Evolutionary conservation across 208 protist species (phyloP).

Genomic region (Phytomonas serpens): DNA sequence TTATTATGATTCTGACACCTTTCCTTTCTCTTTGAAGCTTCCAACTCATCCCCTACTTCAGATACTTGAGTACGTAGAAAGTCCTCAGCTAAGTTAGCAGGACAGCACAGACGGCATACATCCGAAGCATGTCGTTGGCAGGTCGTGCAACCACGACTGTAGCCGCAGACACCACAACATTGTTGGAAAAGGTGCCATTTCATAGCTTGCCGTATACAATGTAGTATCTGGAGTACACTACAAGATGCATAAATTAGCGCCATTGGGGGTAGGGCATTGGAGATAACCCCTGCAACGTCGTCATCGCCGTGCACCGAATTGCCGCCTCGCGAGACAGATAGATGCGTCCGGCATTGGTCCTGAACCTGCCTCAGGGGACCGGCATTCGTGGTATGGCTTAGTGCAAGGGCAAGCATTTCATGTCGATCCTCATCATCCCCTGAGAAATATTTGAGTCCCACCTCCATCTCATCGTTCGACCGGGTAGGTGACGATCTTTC

Average conservation of each 20-base stretch:
- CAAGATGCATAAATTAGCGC: not conserved
- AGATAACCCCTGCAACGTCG: not conserved
- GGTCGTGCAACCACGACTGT: slow-evolving; percentile 20
- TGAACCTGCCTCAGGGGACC: not conserved
- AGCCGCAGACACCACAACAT: slow-evolving; percentile 5
- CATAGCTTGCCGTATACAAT: not conserved
- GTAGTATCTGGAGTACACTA: not conserved
- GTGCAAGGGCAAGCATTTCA: not conserved
- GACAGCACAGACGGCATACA: slow-evolving; percentile 27
- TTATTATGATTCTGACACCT: not conserved
- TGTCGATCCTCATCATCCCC: not conserved
- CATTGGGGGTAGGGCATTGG: not conserved
- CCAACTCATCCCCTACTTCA: not conserved
- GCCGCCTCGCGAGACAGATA: not conserved
- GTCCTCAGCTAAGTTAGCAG: slow-evolving; percentile 4
- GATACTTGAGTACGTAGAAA: slow-evolving; percentile 3
- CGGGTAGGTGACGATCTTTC: not conserved
- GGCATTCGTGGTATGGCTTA: not conserved
- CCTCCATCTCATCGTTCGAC: not conserved
- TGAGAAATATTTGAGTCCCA: not conserved
- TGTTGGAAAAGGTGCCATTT: not conserved
- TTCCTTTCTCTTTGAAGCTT: not conserved
- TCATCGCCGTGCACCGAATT: not conserved
- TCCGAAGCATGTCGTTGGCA: slow-evolving; percentile 5
- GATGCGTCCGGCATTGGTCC: not conserved